Percentiles rank a stretch among this genome's conserved stretches.
phyloP scores from a whole-genome alignment of 2,329 filamentous ascomycete species.

The Phoma sp. region DNA sequence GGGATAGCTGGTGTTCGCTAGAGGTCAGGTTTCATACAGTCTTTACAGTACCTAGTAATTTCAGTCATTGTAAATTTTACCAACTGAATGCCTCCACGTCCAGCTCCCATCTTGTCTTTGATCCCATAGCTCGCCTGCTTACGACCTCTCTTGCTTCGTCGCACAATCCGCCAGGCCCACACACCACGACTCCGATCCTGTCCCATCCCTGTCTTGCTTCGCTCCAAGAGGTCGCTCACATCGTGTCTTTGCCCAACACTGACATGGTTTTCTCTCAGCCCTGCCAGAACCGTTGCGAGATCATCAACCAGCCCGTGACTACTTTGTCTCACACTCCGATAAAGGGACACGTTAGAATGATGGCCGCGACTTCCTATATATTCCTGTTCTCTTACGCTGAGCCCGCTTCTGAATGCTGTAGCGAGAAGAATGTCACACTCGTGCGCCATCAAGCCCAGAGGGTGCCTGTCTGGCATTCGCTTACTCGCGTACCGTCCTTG shows the following conservation, averaged over 20 bases:
- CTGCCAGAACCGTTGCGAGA: slow-evolving; percentile 31
- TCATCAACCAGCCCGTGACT: slow-evolving; percentile 38
- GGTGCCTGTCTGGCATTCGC: background rate
- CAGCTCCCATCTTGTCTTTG: slow-evolving; percentile 24
- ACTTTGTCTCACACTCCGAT: slow-evolving; percentile 46
- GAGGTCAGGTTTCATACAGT: too few relatives aligned
- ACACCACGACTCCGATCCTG: slow-evolving; percentile 51
- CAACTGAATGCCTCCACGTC: slow-evolving; percentile 38
- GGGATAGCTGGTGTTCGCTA: too few relatives aligned
- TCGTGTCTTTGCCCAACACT: slow-evolving; percentile 46
- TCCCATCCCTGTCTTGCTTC: slow-evolving; percentile 44
- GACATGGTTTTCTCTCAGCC: slow-evolving; percentile 45
- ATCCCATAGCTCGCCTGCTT: slow-evolving; percentile 2
- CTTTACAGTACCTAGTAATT: too few relatives aligned
- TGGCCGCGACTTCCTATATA: slow-evolving; percentile 4
- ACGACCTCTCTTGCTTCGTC: slow-evolving; percentile 48
- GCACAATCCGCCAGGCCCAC: slow-evolving; percentile 50
- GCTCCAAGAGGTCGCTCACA: slow-evolving; percentile 37
- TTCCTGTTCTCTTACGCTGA: background rate
- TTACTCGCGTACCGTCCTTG: background rate
- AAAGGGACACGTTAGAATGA: slow-evolving; percentile 50
- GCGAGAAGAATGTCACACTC: background rate
- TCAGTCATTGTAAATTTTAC: slow-evolving; percentile 9
- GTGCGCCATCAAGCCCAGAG: slow-evolving; percentile 6
- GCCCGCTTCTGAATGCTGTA: background rate